Conservation (phyloP, 176 grass and related monocot genomes). For the Bothriochloa decipiens region DNA sequence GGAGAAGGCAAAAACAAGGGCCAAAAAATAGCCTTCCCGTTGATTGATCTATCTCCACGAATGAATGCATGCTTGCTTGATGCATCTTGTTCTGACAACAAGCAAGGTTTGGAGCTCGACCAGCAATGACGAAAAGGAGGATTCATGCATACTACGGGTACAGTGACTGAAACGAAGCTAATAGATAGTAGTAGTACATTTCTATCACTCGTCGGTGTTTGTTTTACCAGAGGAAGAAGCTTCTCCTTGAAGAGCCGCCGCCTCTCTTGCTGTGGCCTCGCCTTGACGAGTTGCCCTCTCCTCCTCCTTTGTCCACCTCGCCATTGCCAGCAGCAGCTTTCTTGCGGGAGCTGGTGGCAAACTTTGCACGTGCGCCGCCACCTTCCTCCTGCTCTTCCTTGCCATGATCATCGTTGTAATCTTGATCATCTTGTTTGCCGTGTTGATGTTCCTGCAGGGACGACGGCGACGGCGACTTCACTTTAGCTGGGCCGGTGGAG, state of each 20-base stretch:
- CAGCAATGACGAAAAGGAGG: conserved; percentile 18
- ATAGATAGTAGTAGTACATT: conserved; percentile 6
- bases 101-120: conserved; percentile 40
- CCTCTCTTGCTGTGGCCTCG: conserved; percentile 50
- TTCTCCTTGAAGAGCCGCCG: conserved; percentile 52
- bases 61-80: conserved; percentile 19
- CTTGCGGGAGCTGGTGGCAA: conserved; percentile 41
- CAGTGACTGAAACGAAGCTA: conserved; percentile 39
- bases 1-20: conserved; percentile 57
- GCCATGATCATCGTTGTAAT: not conserved
- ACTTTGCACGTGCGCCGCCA: conserved; percentile 13
- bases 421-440: not conserved
- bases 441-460: not conserved
- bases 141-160: conserved; percentile 32
- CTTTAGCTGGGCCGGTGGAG: conserved; percentile 66
- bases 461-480: conserved; percentile 28
- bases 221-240: conserved; percentile 62
- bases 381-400: not conserved
- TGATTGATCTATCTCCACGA: not conserved
- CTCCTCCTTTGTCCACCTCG: conserved; percentile 55
- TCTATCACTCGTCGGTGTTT: not conserved
- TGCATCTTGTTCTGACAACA: conserved; percentile 15
- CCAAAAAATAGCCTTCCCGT: conserved; percentile 52
- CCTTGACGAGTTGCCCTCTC: conserved; percentile 50
- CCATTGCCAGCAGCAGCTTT: conserved; percentile 32